Percentiles rank a stretch among this genome's conserved stretches.
These are phyloP conservation scores for Mollisiaceae sp. DNA, from an alignment of 2,329 filamentous ascomycete species.

Conservation along the genomic window DNA sequence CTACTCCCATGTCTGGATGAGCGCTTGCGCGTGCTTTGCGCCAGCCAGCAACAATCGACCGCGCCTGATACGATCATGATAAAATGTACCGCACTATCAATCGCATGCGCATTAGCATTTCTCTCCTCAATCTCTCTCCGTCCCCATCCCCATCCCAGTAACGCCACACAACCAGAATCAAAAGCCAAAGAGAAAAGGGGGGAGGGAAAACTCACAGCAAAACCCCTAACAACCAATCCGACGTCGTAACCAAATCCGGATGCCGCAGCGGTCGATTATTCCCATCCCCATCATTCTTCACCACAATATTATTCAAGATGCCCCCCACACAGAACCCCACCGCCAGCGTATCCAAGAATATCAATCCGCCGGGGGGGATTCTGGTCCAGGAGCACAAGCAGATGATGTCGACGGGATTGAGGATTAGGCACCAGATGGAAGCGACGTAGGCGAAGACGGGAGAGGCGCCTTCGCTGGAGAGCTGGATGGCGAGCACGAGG, in stretches of 20 bases:
- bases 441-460: slow-evolving; percentile 19
- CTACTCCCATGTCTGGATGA: slow-evolving; percentile 2
- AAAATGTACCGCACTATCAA: slow-evolving; percentile 4
- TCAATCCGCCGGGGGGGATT: slow-evolving; percentile 14
- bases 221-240: slow-evolving; percentile 17
- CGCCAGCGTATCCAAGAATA: slow-evolving; percentile 19
- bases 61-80: not conserved
- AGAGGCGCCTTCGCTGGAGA: slow-evolving; percentile 13
- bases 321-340: slow-evolving; percentile 16
- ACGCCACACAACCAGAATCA: too few species aligned
- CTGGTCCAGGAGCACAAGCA: slow-evolving; percentile 10
- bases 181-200: too few species aligned
- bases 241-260: slow-evolving; percentile 1
- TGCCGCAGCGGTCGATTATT: slow-evolving; percentile 30
- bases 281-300: slow-evolving; percentile 19
- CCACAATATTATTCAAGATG: slow-evolving; percentile 15
- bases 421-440: slow-evolving; percentile 17
- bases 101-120: not conserved
- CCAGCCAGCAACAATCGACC: slow-evolving; percentile 8
- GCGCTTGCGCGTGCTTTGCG: not conserved
- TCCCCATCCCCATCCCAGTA: too few species aligned
- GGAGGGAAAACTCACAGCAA: slow-evolving; percentile 7
- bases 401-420: slow-evolving; percentile 15
- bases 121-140: not conserved
- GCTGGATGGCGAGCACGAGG: slow-evolving; percentile 21